phyloP scores from a whole-genome alignment of 176 grass and related monocot genomes.

The Aechmea fasciata region DNA sequence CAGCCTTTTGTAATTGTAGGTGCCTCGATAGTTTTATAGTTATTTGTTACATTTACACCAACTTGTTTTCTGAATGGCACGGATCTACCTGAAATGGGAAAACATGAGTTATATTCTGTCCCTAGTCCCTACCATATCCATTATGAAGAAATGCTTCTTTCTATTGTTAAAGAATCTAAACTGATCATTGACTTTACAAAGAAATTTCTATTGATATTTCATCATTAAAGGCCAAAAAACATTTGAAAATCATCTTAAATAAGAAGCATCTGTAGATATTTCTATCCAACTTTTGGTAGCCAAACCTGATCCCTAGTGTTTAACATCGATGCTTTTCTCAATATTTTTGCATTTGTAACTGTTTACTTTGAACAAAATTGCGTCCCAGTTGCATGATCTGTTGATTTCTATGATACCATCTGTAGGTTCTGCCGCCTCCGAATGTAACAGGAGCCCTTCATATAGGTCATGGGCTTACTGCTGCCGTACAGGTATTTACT shows the following conservation, averaged over 20 bases:
- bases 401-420: background rate
- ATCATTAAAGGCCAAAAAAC: background rate
- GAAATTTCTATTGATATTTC: background rate
- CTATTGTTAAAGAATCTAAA: background rate
- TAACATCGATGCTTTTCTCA: background rate
- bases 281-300: background rate
- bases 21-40: background rate
- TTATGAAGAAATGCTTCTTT: background rate
- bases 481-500: constrained; percentile 60
- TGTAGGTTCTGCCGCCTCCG: constrained; percentile 64
- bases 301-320: background rate
- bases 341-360: background rate
- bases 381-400: too few relatives aligned
- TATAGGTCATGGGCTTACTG: constrained; percentile 66
- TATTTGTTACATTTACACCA: background rate
- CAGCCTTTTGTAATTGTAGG: constrained; percentile 72
- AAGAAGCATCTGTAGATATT: background rate
- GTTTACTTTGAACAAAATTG: background rate
- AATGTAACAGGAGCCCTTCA: constrained; percentile 90
- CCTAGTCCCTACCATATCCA: background rate
- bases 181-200: background rate
- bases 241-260: background rate
- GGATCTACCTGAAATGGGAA: background rate
- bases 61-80: background rate
- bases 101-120: background rate